phyloP scores from a whole-genome alignment of 1,139 yeast species.

The Hansenula sp. region DNA sequence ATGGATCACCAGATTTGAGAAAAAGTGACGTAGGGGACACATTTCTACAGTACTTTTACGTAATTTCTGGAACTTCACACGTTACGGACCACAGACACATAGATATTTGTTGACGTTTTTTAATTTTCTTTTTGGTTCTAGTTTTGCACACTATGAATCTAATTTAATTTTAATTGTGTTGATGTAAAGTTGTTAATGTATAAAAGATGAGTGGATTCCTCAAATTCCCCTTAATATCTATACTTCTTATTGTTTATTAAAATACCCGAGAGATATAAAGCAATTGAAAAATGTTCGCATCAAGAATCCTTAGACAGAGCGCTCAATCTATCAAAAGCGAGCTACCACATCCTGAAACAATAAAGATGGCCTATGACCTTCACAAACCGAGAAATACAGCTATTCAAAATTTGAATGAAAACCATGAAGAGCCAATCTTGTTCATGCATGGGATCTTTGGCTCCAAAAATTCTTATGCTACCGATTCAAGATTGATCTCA shows the following conservation, averaged over 20 bases:
- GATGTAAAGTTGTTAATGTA: not conserved
- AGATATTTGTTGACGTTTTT: not conserved
- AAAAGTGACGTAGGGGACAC: not conserved
- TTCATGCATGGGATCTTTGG: conserved; percentile 51
- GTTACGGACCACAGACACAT: not conserved
- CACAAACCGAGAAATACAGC: conserved; percentile 21
- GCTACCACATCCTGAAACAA: conserved; percentile 23
- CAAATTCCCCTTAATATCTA: not conserved
- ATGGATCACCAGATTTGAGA: too few relatives aligned
- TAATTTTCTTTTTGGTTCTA: not conserved
- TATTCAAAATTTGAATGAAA: conserved; percentile 17
- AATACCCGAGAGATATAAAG: not conserved
- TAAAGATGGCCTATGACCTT: conserved; percentile 25
- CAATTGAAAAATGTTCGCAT: conserved; percentile 12
- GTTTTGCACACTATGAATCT: not conserved
- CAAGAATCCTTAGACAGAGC: conserved; percentile 15
- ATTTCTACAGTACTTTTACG: not conserved
- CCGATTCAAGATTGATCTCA: conserved; percentile 35
- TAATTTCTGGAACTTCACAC: not conserved
- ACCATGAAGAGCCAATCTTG: conserved; percentile 32
- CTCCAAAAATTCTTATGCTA: conserved; percentile 36
- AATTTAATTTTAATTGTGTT: not conserved
- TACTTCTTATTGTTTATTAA: not conserved
- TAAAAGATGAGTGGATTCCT: not conserved
- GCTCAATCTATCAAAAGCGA: conserved; percentile 2